Base-by-base conservation (phyloP, 2,329 filamentous ascomycete species). In the Endothia cerciana region DNA sequence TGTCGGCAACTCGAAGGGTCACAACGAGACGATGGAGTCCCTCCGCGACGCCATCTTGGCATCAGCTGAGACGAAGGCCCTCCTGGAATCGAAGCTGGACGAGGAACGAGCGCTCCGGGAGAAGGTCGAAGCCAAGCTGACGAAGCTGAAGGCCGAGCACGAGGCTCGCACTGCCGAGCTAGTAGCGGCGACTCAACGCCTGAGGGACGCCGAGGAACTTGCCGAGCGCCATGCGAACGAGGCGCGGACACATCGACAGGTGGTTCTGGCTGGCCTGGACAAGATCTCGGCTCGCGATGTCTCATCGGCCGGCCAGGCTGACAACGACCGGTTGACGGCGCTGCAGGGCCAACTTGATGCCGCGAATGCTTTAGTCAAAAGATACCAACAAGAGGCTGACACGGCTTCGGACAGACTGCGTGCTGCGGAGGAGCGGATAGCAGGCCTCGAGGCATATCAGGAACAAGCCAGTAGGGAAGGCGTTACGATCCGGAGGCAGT, bases 381-480 rank as follows among this genome's bases (percentile, higher is more conserved):
- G 93, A 73, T 97, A 97, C 72, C 93, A 97, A 76, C 85, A 90
- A 68, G 94, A 96, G 66, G 94, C 94, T 0, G 93, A 99, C 76
- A 80, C 84, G 33, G 93, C 94, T 3, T 91, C 93, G 0, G 93
- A 97, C 74, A 96, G 94, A 75, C 83, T 99, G 62, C 91, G 95
- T 62, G 91, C 91, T 66, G 95, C 95, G 3, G 96, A 99, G 78
- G 96, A 98, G 80, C 89, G 95, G 51, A 98, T 99, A 76, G 96
- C 95, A 5, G 95, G 95, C 7, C 85, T 99, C 3, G 95, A 99
- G 77, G 92, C 93, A 36, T 98, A 98, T 76, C 95, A 99, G 78
- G 95, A 99, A 75, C 95, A 99, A 78, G 91, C 94, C 4, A 98
- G 94, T 77, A 88, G 95, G 55, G 96, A 99, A 77, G 93, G 93